Evolutionary conservation across 805 yeast genomes (phyloP), one percentile per base, ranked within the genome.

Genomic region (Candida krabiensis): DNA sequence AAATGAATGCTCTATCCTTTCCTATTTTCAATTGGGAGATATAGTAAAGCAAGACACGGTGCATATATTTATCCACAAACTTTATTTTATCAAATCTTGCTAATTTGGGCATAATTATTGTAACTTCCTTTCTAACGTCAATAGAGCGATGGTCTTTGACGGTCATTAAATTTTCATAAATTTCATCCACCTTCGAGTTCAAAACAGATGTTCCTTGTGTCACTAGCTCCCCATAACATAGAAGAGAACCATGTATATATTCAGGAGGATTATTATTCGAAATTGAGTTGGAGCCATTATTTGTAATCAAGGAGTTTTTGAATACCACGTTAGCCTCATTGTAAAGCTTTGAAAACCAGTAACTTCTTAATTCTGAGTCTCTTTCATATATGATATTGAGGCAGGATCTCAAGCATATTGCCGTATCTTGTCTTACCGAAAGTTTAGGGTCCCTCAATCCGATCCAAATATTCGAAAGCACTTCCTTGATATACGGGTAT

Each of bases 401-500:
- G 58, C 96, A 88, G 40, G 80, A 77, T 18, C 83, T 83, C 39
- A 93, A 65, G 2, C 95, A 82, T 1, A 77, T 71, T 0, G 96
- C 96, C 0, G 97, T 83, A 56, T 91, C 98, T 38, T 73, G 73
- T 49, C 98, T 71, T 28, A 91, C 82, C 2, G 76, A 71, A 14
- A 79, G 66, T 52, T 86, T 89, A 14, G 80, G 72, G 58, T 93
- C 98, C 44, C 91, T 71, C 29, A 93, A 66, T 0, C 95, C 96
- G 27, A 80, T 72, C 96, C 97, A 91, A 13, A 93, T 77, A 49
- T 85, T 82, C 32, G 85, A 86, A 38, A 91, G 67, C 13, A 90
- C 82, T 28, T 84, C 83, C 43, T 83, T 80, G 22, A 88, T 83
- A 59, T 85, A 86, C 24, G 81, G 77, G 56, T 85, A 85, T 35